Base-by-base conservation (phyloP, 1,139 yeast species). In the Yamadazyma dendronema region DNA sequence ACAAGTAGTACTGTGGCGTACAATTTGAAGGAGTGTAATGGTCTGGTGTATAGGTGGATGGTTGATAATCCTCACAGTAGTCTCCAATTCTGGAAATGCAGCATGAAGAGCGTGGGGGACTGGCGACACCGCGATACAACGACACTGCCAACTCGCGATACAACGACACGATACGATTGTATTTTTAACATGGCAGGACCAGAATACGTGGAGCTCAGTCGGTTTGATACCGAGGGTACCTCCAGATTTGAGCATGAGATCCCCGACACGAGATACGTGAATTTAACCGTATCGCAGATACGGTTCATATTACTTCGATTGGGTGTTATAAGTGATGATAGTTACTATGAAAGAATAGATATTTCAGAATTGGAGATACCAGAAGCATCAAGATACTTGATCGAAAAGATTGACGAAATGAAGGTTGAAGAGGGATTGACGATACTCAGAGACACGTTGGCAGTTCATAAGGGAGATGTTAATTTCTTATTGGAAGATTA, bases 401-500 rank as follows among this genome's bases (percentile, higher is more conserved):
- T 68, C 10, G 52, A 53, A 14, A 59, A 53, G 34, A 57, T 68
- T 15, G 50, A 50, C 2, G 39, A 47, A 3, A 39, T 68, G 32
- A 26, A 41, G 2, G 39, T 53, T 1, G 42, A 46, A 2, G 56
- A 57, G 3, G 67, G 75, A 2, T 46, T 67, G 3, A 50, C 52
- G 4, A 62, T 70, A 6, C 48, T 70, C 4, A 52, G 75, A 29
- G 63, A 63, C 6, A 57, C 70, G 0, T 51, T 71, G 41, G 74
- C 51, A 1, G 71, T 64, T 11, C 74, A 69, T 38, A 50, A 50
- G 7, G 72, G 69, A 2, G 77, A 71, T 44, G 72, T 69, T 19
- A 71, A 71, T 42, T 68, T 62, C 42, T 53, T 61, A 9, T 53
- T 48, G 15, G 67, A 62, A 33, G 75, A 68, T 44, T 70, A 66